phyloP scores from a whole-genome alignment of 495 filamentous ascomycete species.

The Stereocaulon alpinum region DNA sequence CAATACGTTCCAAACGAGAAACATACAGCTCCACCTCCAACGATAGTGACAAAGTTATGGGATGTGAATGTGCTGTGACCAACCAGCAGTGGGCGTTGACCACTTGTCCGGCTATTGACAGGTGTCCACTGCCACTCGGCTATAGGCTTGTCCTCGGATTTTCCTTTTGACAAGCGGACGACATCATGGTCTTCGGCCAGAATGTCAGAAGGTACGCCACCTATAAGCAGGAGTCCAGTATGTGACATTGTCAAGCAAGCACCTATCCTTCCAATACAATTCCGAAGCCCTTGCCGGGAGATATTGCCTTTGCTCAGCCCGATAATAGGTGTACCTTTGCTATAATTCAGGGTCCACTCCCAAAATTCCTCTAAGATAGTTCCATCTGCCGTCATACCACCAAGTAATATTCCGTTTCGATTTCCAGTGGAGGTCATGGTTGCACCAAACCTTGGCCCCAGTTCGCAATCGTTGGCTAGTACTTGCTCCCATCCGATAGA shows the following conservation, averaged over 20 bases:
- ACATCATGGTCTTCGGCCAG: constrained; percentile 30
- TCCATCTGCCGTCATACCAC: constrained; percentile 55
- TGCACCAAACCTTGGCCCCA: constrained; percentile 53
- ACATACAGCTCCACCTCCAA: constrained; percentile 78
- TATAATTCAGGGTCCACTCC: constrained; percentile 40
- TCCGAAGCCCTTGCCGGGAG: neutral
- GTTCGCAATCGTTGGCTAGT: constrained; percentile 30
- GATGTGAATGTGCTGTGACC: constrained; percentile 49
- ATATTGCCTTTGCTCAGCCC: constrained; percentile 19
- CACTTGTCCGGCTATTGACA: constrained; percentile 11
- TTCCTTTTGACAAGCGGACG: constrained; percentile 23
- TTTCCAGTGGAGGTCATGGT: constrained; percentile 33
- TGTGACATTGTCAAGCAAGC: constrained; percentile 33
- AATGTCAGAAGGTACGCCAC: constrained; percentile 31
- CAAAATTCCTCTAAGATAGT: constrained; percentile 46
- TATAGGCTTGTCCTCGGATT: constrained; percentile 5
- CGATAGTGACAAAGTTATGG: constrained; percentile 41
- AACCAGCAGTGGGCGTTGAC: constrained; percentile 50
- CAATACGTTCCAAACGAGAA: constrained; percentile 79
- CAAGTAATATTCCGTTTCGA: constrained; percentile 48
- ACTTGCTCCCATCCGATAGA: constrained; percentile 41
- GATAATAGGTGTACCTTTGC: constrained; percentile 5
- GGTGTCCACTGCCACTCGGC: constrained; percentile 10
- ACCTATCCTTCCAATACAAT: constrained; percentile 27
- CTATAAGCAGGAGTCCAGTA: constrained; percentile 32